Evolutionary conservation across 208 protist genomes (phyloP).

Genomic region (Crithidia fasciculata): DNA sequence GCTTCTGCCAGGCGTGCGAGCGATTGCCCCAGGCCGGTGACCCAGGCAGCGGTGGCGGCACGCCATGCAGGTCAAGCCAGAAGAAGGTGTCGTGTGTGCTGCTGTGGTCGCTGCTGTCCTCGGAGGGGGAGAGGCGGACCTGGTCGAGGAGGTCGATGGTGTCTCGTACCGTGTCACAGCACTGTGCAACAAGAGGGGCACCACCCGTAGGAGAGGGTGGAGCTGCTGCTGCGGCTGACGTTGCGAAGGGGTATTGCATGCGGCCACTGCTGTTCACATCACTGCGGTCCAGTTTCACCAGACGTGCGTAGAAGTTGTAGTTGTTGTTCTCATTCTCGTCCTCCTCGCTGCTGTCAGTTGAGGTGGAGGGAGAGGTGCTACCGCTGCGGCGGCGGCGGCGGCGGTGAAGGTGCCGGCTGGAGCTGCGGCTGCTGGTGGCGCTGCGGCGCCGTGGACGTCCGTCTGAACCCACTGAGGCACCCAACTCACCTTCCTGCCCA

Average conservation of each 20-base stretch:
- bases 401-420: constrained; percentile 2
- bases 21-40: constrained; percentile 4
- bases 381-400: neutral
- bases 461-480: neutral
- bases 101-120: neutral
- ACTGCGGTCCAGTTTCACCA: constrained; percentile 14
- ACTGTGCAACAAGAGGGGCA: constrained; percentile 14
- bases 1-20: constrained; percentile 1
- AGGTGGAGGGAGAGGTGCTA: too few species aligned
- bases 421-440: constrained; percentile 3
- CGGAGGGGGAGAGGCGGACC: neutral
- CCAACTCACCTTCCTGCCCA: neutral
- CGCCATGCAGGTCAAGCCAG: constrained; percentile 46
- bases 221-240: neutral
- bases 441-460: neutral
- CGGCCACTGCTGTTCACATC: constrained; percentile 1
- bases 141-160: constrained; percentile 11
- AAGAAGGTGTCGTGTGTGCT: constrained; percentile 16
- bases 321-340: neutral
- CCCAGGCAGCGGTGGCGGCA: constrained; percentile 20
- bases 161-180: constrained; percentile 21
- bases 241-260: neutral
- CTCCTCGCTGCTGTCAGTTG: neutral
- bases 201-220: neutral
- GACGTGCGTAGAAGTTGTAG: constrained; percentile 17